Evolutionary conservation across 352 stramenopile genomes (phyloP).

Genomic region (Globisporangium acanthophoron): DNA sequence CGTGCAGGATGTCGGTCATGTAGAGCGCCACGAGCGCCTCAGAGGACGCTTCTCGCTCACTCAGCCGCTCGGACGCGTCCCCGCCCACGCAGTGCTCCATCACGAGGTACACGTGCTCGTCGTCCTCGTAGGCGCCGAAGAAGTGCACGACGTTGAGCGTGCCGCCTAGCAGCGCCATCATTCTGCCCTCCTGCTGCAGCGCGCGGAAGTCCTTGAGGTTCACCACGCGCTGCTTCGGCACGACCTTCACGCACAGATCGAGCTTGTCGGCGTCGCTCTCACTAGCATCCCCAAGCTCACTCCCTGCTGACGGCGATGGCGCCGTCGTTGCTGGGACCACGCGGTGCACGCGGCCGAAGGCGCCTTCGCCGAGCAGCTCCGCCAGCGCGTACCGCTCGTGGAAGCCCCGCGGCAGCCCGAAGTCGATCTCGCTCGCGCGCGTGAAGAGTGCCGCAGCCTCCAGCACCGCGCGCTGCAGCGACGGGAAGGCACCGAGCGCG

Average conservation of each 20-base stretch:
- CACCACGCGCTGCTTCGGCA: constrained; percentile 61
- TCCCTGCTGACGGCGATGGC: background rate
- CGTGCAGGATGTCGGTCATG: constrained; percentile 75
- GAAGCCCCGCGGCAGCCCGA: constrained; percentile 55
- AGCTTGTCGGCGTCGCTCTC: constrained; percentile 13
- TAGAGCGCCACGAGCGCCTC: constrained; percentile 39
- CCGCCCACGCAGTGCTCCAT: constrained; percentile 79
- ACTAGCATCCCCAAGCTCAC: too few relatives aligned
- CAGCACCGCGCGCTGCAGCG: constrained; percentile 42
- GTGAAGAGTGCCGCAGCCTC: constrained; percentile 64
- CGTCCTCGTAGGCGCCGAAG: constrained; percentile 76
- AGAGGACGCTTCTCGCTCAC: constrained; percentile 2
- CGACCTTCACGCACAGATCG: constrained; percentile 73
- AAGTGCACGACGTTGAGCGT: constrained; percentile 83
- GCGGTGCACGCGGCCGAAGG: constrained; percentile 62
- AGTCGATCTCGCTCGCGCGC: constrained; percentile 53
- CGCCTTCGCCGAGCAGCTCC: constrained; percentile 60
- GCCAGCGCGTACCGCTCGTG: constrained; percentile 40
- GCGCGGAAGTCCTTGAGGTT: constrained; percentile 53
- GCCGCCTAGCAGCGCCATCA: constrained; percentile 72
- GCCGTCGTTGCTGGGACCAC: constrained; percentile 24
- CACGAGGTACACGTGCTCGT: constrained; percentile 63
- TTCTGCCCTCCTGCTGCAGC: constrained; percentile 62
- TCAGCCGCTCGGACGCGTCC: constrained; percentile 41
- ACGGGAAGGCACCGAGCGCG: constrained; percentile 30